phyloP scores from a whole-genome alignment of 2,329 filamentous ascomycete genomes.

The Paecilomyces variotii region DNA sequence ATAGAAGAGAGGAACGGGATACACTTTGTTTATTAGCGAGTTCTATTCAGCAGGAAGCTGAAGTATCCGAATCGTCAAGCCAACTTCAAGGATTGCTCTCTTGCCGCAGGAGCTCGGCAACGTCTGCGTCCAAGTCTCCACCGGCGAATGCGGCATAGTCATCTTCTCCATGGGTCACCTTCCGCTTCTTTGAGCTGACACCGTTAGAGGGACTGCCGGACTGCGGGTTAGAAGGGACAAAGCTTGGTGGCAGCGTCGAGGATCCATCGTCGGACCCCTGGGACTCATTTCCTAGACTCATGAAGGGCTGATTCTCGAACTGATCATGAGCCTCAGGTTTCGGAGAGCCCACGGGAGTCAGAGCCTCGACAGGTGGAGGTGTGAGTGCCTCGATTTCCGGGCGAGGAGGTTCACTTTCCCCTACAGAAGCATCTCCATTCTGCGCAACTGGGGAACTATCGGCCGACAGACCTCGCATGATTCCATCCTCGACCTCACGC shows the following conservation, averaged over 20 bases:
- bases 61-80: not conserved
- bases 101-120: conserved; percentile 50
- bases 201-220: conserved; percentile 17
- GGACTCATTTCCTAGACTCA: conserved; percentile 8
- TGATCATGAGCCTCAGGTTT: conserved; percentile 24
- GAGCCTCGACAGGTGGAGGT: conserved; percentile 58
- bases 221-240: conserved; percentile 14
- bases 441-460: conserved; percentile 45
- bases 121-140: conserved; percentile 53
- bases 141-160: conserved; percentile 40
- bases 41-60: not conserved
- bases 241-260: conserved; percentile 12
- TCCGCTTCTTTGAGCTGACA: conserved; percentile 40
- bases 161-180: conserved; percentile 38
- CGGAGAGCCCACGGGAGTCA: conserved; percentile 46
- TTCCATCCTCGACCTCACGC: conserved; percentile 79
- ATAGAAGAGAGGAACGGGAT: not conserved
- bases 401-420: conserved; percentile 38
- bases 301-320: conserved; percentile 20
- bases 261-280: conserved; percentile 6
- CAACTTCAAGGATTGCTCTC: conserved; percentile 22
- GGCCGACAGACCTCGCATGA: conserved; percentile 72
- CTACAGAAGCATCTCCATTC: conserved; percentile 22
- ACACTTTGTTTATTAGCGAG: not conserved
- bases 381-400: conserved; percentile 82